Conservation (phyloP, 2,329 filamentous ascomycete species). For the Sporothrix globosa region DNA sequence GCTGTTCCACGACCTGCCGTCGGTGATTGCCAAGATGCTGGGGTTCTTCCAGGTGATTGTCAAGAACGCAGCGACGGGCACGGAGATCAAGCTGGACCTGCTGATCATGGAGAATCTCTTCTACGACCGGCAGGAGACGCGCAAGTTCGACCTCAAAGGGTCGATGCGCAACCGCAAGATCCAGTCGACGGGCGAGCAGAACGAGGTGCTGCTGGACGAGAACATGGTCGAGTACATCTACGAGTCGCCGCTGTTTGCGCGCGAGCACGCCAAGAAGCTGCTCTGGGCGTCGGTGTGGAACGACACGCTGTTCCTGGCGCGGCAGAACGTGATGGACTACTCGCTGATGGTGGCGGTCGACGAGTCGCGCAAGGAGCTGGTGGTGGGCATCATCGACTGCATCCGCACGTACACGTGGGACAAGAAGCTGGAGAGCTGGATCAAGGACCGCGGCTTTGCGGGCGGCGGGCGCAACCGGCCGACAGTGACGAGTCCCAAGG, state of each 20-base stretch:
- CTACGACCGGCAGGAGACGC: conserved; percentile 86
- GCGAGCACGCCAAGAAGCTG: conserved; percentile 94
- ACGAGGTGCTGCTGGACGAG: conserved; percentile 94
- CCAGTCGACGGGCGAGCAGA: conserved; percentile 89
- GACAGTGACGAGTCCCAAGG: conserved; percentile 94
- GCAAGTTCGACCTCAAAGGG: conserved; percentile 94
- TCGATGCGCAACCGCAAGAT: conserved; percentile 99
- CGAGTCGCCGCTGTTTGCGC: conserved; percentile 90
- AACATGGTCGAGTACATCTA: conserved; percentile 99
- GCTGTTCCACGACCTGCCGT: conserved; percentile 91
- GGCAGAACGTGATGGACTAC: conserved; percentile 99
- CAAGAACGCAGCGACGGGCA: conserved; percentile 88
- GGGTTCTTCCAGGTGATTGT: conserved; percentile 97
- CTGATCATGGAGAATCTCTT: conserved; percentile 98
- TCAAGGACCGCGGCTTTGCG: conserved; percentile 90
- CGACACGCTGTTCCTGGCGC: conserved; percentile 90
- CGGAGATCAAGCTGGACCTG: conserved; percentile 92
- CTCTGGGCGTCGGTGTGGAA: conserved; percentile 93
- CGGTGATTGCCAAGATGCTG: conserved; percentile 98
- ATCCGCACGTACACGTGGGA: conserved; percentile 99
- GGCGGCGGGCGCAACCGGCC: conserved; percentile 78
- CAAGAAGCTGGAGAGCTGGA: conserved; percentile 99
- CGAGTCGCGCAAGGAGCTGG: conserved; percentile 83
- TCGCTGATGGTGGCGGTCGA: conserved; percentile 98
- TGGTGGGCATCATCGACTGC: conserved; percentile 97